A percentile compares a stretch with the other conserved stretches of the same genome.
Conservation (phyloP, 257 asterid genomes). For the Solanum appendiculatum region DNA sequence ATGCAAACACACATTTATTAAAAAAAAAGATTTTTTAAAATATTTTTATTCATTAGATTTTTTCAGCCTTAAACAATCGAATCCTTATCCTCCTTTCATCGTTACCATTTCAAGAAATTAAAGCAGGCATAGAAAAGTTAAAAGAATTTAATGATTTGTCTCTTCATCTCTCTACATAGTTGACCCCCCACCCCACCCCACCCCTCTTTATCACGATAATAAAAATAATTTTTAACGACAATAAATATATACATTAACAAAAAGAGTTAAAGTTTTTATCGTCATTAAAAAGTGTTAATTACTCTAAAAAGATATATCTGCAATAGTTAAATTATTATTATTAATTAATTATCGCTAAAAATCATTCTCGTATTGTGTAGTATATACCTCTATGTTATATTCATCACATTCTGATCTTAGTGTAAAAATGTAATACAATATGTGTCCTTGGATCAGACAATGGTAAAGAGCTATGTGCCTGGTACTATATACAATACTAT, state of each 20-base stretch:
- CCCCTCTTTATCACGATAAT: too few relatives aligned
- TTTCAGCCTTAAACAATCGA: background rate
- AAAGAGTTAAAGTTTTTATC: fast-evolving
- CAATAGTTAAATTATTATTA: too few relatives aligned
- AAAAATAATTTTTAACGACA: too few relatives aligned
- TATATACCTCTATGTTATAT: background rate
- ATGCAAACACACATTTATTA: background rate
- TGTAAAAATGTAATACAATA: background rate
- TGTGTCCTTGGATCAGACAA: background rate
- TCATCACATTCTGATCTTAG: background rate
- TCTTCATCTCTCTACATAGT: background rate
- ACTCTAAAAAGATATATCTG: too few relatives aligned
- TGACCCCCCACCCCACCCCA: background rate
- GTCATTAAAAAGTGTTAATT: too few relatives aligned
- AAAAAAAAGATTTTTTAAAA: background rate
- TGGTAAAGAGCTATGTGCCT: background rate
- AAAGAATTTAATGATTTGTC: background rate
- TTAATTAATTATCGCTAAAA: background rate
- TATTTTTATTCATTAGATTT: background rate
- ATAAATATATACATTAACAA: too few relatives aligned
- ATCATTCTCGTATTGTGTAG: too few relatives aligned
- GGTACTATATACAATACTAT: background rate
- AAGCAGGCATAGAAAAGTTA: background rate
- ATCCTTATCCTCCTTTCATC: background rate
- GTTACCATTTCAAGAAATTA: background rate